Evolutionary conservation across 768 basidiomycete species (phyloP), one percentile per base, ranked within the genome.

Genomic region (Tylopilus plumbeoviolaceoides): DNA sequence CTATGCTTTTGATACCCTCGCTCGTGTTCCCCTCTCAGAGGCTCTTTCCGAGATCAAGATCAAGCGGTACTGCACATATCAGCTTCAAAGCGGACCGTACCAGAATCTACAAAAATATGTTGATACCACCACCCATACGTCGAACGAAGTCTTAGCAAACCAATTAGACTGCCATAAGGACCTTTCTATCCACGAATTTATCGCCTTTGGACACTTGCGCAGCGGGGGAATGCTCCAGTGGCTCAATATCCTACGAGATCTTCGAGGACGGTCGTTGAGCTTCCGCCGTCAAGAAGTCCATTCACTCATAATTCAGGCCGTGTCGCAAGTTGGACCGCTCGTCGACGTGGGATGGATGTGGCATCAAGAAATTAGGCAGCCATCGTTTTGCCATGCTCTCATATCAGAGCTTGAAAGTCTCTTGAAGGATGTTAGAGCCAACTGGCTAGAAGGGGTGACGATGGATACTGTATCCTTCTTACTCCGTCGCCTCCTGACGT

Each of bases 201-300:
- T 53, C 5, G 40, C 46, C 5, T 53, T 53, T 11, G 51, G 72
- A 14, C 63, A 68, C 44, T 55, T 82, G 39, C 75, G 80, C 5
- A 70, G 73, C n/a, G 79, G 81, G 1, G 54, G 65, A 0, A 58
- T 47, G 1, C 59, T 82, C 0, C 81, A 82, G 43, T 81, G 79
- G 80, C 59, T 74, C 31, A 82, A 81, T 48, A 73, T 82, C 21
- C 50, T 70, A 17, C 70, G 73, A 20, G 76, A 75, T 53, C 57
- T 82, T 14, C 68, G 66, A 5, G 66, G 63, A 1, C 63, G 69
- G 23, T 54, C 58, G 0, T 53, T 83, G 39, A 71, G 63, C 5
- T 74, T 83, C 45, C 64, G 68, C 20, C 47, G 58, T 6, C 64
- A 67, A 1, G 75, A 72, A 12, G 73, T 81, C 0, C 69, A 79